phyloP scores from a whole-genome alignment of 179 eudicot species.

The Spinacia oleracea region DNA sequence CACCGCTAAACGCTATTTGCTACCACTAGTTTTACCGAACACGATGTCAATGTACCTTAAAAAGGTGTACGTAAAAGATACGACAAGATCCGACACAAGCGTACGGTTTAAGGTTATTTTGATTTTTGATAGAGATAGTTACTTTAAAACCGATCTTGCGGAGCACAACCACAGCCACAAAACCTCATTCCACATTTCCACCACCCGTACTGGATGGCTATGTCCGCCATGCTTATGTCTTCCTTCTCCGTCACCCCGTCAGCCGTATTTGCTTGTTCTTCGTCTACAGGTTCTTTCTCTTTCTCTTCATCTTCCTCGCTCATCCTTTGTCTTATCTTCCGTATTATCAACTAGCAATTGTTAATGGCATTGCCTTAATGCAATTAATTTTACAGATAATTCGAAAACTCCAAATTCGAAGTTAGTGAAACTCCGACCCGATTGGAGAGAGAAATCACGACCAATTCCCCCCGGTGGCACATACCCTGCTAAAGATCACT shows the following conservation, averaged over 20 bases:
- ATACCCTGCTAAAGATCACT: slow-evolving; percentile 94
- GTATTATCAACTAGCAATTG: neutral
- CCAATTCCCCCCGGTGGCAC: slow-evolving; percentile 86
- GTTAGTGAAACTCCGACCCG: slow-evolving; percentile 57
- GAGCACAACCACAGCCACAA: neutral
- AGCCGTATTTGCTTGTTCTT: slow-evolving; percentile 30
- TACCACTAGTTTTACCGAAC: too few relatives aligned
- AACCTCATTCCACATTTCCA: neutral
- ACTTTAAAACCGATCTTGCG: too few relatives aligned
- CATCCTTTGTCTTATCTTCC: neutral
- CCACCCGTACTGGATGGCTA: neutral
- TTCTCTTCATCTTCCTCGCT: too few relatives aligned
- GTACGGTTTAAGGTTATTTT: too few relatives aligned
- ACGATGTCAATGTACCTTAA: too few relatives aligned
- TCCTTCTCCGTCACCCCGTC: slow-evolving; percentile 33
- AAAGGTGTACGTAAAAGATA: too few relatives aligned
- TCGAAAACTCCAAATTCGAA: slow-evolving; percentile 27
- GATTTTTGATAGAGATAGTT: too few relatives aligned
- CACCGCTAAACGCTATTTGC: too few relatives aligned
- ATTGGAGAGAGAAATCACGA: slow-evolving; percentile 75
- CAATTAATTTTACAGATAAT: slow-evolving; percentile 24
- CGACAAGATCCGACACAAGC: too few relatives aligned
- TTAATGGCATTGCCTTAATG: too few relatives aligned
- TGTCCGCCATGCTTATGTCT: slow-evolving; percentile 27
- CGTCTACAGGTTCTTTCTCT: slow-evolving; percentile 32